Evolutionary conservation across 75 land plant species (phyloP).

Genomic region (Larix kaempferi): DNA sequence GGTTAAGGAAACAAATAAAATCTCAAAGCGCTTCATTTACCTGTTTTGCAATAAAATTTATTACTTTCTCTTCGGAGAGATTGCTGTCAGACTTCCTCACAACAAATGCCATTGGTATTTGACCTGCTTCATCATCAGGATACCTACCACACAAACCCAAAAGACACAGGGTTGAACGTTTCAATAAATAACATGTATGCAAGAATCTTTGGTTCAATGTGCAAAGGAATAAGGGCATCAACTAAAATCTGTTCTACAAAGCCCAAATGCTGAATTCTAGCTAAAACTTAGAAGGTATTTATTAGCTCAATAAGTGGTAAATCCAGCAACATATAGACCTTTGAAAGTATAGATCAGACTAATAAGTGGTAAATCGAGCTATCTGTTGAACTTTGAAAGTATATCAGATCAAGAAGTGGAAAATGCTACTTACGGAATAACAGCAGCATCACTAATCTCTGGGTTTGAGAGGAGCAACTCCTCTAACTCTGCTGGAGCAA

Average conservation of each 20-base stretch:
- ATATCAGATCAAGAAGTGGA: too few species aligned
- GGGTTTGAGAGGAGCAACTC: conserved; percentile 61
- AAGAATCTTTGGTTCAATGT: not conserved
- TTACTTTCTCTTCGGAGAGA: conserved; percentile 26
- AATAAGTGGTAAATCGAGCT: not conserved
- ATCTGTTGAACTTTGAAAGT: not conserved
- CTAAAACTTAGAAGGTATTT: too few species aligned
- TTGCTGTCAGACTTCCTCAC: conserved; percentile 25
- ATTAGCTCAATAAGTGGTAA: too few species aligned
- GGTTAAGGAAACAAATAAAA: not conserved
- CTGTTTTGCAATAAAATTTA: conserved; percentile 45
- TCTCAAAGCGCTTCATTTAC: not conserved
- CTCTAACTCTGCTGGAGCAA: conserved; percentile 83
- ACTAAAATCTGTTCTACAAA: too few species aligned
- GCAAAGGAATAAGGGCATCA: not conserved
- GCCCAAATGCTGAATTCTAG: too few species aligned
- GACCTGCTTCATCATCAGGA: conserved; percentile 47
- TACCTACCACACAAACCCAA: conserved; percentile 15
- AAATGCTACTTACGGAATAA: conserved; percentile 59
- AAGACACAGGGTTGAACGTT: too few species aligned
- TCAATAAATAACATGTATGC: not conserved
- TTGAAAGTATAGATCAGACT: too few species aligned
- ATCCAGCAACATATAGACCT: too few species aligned
- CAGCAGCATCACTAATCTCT: conserved; percentile 73
- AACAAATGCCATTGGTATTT: conserved; percentile 53